Evolutionary conservation across 768 basidiomycete species (phyloP), one percentile per base, ranked within the genome.

Genomic region (Agrocybe pediades): DNA sequence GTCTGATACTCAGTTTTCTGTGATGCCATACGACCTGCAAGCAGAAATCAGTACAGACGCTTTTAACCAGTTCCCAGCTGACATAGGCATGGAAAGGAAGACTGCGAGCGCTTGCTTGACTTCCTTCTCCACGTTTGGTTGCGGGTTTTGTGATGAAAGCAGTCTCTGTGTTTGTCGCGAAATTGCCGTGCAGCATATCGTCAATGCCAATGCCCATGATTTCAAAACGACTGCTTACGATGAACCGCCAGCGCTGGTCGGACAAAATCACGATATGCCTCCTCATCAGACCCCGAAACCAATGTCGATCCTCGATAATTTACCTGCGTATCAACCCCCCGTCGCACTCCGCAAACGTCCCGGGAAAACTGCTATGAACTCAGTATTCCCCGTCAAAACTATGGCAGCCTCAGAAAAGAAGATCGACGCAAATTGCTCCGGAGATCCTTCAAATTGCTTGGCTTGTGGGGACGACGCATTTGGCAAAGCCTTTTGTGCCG

Each of bases 401-500:
- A 21, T 54, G 25, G 19, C 41, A 27, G 24, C 29, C 62, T 45
- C 58, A 66, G 39, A 42, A 39, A 53, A 29, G 19, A 41, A 40
- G 53, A 67, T 29, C 54, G 64, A 70, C 30, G 66, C 69, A 15
- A 80, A 70, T 27, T 95, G 93, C 68, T 89, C 92, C 16, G 93
- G 93, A 11, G 91, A 95, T 64, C 93, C 93, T 2, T 78, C 81
- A 8, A 93, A 94, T 68, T 95, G 93, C 65, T 68, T 82, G 48
- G 93, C 92, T 3, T 95, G 93, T 65, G 87, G 86, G 3, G 87
- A 90, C 62, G 93, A 95, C 67, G 79, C 80, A 19, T 95, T 95
- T 59, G 92, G 92, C 9, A 87, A 88, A 64, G 92, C 91, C 5
- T 95, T 95, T 68, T 95, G 93, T 66, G 77, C 78, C 33, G 90